These are phyloP conservation scores for Sonneratia alba DNA, from an alignment of 345 rosid genomes.

Conservation along the genomic window DNA sequence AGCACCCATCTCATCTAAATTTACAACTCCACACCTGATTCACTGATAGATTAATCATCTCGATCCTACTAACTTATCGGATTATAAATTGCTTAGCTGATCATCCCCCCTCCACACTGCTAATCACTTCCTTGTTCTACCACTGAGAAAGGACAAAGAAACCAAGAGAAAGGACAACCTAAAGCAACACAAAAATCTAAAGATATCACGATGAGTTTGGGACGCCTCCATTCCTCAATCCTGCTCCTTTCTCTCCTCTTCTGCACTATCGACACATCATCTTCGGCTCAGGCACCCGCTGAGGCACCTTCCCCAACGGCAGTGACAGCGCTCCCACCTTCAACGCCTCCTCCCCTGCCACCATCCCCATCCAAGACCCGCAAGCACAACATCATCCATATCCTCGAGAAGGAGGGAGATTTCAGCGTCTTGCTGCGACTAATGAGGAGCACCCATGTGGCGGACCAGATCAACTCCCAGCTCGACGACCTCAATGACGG, in stretches of 20 bases:
- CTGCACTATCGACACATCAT: not conserved
- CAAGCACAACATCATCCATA: slow-evolving; percentile 34
- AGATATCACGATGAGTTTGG: not conserved
- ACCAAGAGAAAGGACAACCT: not conserved
- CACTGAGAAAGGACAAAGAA: not conserved
- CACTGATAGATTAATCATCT: too few species aligned
- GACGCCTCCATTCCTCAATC: not conserved
- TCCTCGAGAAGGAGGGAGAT: slow-evolving; percentile 50
- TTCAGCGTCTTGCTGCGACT: slow-evolving; percentile 39
- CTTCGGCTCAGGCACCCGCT: not conserved
- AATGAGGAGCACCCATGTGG: slow-evolving; percentile 35
- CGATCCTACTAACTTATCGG: too few species aligned
- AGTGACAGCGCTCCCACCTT: not conserved
- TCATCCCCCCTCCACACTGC: too few species aligned
- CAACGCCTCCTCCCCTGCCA: slow-evolving; percentile 1
- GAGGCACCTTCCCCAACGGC: not conserved
- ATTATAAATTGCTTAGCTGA: too few species aligned
- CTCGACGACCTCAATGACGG: slow-evolving; percentile 10
- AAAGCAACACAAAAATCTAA: not conserved
- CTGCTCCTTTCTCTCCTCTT: not conserved
- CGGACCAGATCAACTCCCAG: slow-evolving; percentile 13
- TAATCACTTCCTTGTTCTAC: not conserved
- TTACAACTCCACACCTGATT: too few species aligned
- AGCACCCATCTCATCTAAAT: too few species aligned
- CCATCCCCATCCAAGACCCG: slow-evolving; percentile 5